Evolutionary conservation across 2,329 filamentous ascomycete species (phyloP).

Genomic region (Chaetoscypha palmicola): DNA sequence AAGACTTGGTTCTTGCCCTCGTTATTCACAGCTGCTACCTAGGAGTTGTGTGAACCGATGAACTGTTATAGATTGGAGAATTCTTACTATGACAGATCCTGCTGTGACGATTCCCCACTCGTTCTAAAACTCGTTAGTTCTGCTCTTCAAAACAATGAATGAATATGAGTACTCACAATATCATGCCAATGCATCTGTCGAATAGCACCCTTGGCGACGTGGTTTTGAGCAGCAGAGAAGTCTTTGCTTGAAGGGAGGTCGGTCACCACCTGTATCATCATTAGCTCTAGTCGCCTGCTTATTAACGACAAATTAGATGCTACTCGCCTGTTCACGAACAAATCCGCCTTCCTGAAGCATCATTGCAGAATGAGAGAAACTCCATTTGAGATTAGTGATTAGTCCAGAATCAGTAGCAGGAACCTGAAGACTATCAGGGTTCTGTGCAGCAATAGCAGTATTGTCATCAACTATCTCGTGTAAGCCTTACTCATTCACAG

Average conservation of each 20-base stretch:
- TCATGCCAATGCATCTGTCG: constrained; percentile 9
- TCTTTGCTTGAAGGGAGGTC: constrained; percentile 6
- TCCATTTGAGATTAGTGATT: constrained; percentile 6
- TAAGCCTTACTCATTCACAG: neutral
- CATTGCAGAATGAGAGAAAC: constrained; percentile 4
- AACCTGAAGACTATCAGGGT: neutral
- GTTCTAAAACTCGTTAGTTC: neutral
- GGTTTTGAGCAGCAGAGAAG: constrained; percentile 7
- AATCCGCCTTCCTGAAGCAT: constrained; percentile 1
- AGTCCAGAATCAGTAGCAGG: constrained; percentile 2
- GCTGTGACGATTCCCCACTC: constrained; percentile 6
- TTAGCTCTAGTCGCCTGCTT: no score
- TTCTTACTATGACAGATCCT: constrained; percentile 1
- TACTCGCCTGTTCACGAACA: constrained; percentile 6
- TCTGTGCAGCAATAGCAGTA: neutral
- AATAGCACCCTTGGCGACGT: constrained; percentile 6
- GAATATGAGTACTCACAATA: neutral
- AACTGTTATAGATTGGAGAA: neutral
- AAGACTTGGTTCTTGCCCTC: constrained; percentile 8
- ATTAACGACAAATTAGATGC: no score
- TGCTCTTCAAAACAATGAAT: neutral
- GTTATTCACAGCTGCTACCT: constrained; percentile 1
- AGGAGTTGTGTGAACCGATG: no score
- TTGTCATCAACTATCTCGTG: neutral
- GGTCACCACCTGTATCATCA: neutral